Evolutionary conservation across 2,329 filamentous ascomycete species (phyloP).

Genomic region (Neoarthrinium moseri): DNA sequence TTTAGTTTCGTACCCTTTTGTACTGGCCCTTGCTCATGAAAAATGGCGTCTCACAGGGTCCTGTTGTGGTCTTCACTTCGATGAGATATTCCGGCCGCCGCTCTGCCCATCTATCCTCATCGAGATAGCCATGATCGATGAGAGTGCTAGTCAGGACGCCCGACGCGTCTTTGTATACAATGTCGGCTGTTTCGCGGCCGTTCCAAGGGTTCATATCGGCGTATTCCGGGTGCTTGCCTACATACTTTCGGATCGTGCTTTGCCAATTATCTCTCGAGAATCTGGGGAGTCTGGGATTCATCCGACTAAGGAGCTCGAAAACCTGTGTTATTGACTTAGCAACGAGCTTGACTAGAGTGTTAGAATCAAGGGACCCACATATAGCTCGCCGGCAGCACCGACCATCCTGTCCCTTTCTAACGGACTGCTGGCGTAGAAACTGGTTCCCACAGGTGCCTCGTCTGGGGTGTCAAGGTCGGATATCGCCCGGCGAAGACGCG

Average conservation of each 20-base stretch:
- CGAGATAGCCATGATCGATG: slow-evolving; percentile 31
- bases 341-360: too few relatives aligned
- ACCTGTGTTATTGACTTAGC: slow-evolving; percentile 36
- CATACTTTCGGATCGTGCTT: slow-evolving; percentile 44
- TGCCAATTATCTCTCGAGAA: slow-evolving; percentile 44
- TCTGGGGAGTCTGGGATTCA: slow-evolving; percentile 24
- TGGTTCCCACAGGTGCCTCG: background rate
- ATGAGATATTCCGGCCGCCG: slow-evolving; percentile 40
- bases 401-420: slow-evolving; percentile 22
- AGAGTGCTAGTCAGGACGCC: slow-evolving; percentile 33
- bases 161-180: slow-evolving; percentile 39
- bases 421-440: slow-evolving; percentile 4
- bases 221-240: slow-evolving; percentile 38
- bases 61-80: slow-evolving; percentile 50
- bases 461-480: background rate
- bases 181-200: slow-evolving; percentile 43
- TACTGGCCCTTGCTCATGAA: slow-evolving; percentile 47
- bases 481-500: background rate
- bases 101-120: slow-evolving; percentile 21
- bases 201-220: slow-evolving; percentile 36
- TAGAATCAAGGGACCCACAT: slow-evolving; percentile 14
- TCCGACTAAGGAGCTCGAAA: slow-evolving; percentile 35
- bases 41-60: slow-evolving; percentile 36
- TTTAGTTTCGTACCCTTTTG: slow-evolving; percentile 28
- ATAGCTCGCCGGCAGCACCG: slow-evolving; percentile 26